Evolutionary conservation across 345 rosid genomes (phyloP), one percentile per base, ranked within the genome.

Genomic region (Raphanus sativus): DNA sequence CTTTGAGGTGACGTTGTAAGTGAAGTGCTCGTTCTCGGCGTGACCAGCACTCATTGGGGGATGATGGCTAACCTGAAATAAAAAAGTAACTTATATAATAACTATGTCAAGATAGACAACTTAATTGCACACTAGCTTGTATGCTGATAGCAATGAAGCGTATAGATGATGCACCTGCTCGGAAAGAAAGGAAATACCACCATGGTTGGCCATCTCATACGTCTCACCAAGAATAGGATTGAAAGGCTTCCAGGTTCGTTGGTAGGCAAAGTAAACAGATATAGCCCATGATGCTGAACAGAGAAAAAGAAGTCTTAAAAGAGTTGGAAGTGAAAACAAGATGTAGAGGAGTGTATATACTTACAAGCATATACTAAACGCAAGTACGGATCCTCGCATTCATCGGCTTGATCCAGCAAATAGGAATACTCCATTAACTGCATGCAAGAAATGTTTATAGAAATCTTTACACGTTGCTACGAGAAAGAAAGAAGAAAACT

Each of bases 201-300:
- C 91, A 85, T 94, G 89, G 80, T 92, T 90, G 45, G 60, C 76
- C 97, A 94, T 50, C 81, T 94, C 97, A 77, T 86, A 90, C 30
- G 98, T 92, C 82, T 94, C 98, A 3, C 98, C 97, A 71, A 94
- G 98, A 86, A 94, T 94, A 63, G 97, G 98, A 85, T 92, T 94
- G 77, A 94, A 94, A 17, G 95, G 98, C 83, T 94, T 92, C 98
- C 98, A 92, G 2, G 98, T 87, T 62, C 98, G 81, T 81, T 89
- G 97, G 80, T 67, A 86, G 50, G 92, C 95, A 83, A 75, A 86
- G 79, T 94, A 94, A 58, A 94, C 92, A 79, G 98, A 90, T 83
- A 94, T 79, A 79, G 89, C 89, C 92, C 93, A 92, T 61, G 97
- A 88, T 64, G 93, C 97, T 94, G 87, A 74, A 17, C 26, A 63